Base-by-base conservation (phyloP, 306 rosid species). In the Betula pendula region DNA sequence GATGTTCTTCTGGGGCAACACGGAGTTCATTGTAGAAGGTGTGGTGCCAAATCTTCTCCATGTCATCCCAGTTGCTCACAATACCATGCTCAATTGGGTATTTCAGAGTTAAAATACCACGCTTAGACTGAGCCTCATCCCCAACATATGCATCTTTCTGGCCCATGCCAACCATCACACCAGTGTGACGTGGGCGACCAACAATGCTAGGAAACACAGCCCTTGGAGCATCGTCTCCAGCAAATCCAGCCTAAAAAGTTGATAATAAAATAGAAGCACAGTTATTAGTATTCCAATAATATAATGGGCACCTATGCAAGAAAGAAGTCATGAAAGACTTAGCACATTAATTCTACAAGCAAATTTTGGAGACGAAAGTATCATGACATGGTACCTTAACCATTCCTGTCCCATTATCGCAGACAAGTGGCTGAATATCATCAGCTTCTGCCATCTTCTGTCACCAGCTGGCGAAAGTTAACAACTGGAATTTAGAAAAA, bases 121-220 rank as follows among this genome's bases (percentile, higher is more conserved):
- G 83, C 82, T 93, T 93, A 33, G 96, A 93, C 75, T 90, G 94
- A 82, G 97, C 97, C 78, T 93, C 97, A 71, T 93, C 97, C 43
- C 97, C 97, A 73, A 92, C 96, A 59, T 92, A 92, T 42, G 97
- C 97, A 81, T 92, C 97, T 80, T 92, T 92, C 74, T 92, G 97
- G 75, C 97, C 97, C 97, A 92, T 92, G 53, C 97, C 97, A 24
- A 92, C 97, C 97, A 92, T 92, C 81, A 92, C 97, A 52, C 97
- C 97, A 0, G 96, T 92, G 86, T 92, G 97, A 63, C 97, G 90
- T 35, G 97, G 97, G 72, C 97, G 93, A 22, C 96, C 97, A 29
- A 92, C 97, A 76, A 92, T 92, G 82, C 97, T 92, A 22, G 97
- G 97, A 63, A 92, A 92, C 72, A 92, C 97, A 38, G 97, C 97